Conservation (phyloP, 192 early-diverging fungal genomes). For the Spinellus fusiger region DNA sequence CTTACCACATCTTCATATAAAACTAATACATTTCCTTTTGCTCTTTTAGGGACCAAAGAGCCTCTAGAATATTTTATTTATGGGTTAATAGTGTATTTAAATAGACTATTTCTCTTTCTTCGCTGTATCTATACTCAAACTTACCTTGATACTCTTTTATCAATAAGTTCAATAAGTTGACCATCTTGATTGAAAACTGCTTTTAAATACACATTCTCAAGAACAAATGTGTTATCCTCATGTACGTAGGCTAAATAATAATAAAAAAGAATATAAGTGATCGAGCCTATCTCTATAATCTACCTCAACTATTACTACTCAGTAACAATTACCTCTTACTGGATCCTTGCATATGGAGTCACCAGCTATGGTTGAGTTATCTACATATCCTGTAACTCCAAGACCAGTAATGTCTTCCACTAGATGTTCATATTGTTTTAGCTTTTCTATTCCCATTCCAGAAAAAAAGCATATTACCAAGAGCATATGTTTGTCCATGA, state of each 20-base stretch:
- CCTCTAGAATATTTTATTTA: conserved; percentile 26
- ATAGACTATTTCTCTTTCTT: too few relatives aligned
- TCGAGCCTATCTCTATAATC: too few relatives aligned
- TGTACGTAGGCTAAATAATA: conserved; percentile 7
- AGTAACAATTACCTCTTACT: too few relatives aligned
- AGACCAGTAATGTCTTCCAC: background rate
- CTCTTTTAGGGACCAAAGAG: conserved; percentile 45
- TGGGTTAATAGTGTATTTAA: background rate
- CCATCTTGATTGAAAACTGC: conserved; percentile 70
- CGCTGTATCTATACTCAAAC: background rate
- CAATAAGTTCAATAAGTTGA: conserved; percentile 60
- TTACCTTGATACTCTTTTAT: conserved; percentile 32
- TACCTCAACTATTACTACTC: too few relatives aligned
- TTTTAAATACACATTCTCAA: conserved; percentile 71
- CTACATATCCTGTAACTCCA: too few relatives aligned
- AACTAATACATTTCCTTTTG: conserved; percentile 67
- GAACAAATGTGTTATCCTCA: conserved; percentile 36
- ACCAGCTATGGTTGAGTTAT: too few relatives aligned
- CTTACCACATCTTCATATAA: conserved; percentile 79
- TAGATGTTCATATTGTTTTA: too few relatives aligned
- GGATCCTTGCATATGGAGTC: too few relatives aligned
- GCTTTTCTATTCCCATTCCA: too few relatives aligned
- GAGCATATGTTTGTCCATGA: conserved; percentile 32
- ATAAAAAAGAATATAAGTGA: background rate
- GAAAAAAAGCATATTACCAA: conserved; percentile 31